phyloP scores from a whole-genome alignment of 768 basidiomycete genomes.

The Macrolepiota fuliginosa region DNA sequence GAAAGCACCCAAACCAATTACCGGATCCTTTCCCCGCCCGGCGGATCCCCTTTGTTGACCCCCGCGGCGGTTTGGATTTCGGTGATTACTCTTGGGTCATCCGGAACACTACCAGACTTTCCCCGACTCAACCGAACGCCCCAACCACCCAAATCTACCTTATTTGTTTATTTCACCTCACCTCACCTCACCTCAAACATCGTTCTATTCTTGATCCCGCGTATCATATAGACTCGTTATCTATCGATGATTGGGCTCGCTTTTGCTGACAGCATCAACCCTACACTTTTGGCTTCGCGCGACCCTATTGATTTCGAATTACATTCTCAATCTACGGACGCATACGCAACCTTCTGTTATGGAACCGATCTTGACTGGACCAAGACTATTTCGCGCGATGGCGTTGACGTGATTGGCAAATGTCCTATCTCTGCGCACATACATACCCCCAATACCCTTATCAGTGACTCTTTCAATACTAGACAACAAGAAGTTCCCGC shows the following conservation, averaged over 20 bases:
- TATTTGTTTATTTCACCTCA: neutral
- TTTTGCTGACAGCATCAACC: neutral
- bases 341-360: slow-evolving; percentile 3
- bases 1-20: slow-evolving; percentile 43
- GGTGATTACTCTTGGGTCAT: slow-evolving; percentile 43
- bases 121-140: neutral
- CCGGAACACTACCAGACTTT: slow-evolving; percentile 19
- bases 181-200: neutral
- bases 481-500: slow-evolving; percentile 15
- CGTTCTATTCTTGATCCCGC: neutral
- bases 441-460: slow-evolving; percentile 18
- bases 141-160: neutral
- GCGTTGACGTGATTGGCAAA: slow-evolving; percentile 24
- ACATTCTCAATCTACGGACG: neutral
- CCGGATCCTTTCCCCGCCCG: slow-evolving; percentile 64
- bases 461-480: slow-evolving; percentile 28
- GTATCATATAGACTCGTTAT: neutral
- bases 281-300: neutral
- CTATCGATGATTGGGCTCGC: slow-evolving; percentile 12
- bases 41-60: slow-evolving; percentile 42
- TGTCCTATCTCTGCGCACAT: slow-evolving; percentile 17
- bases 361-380: slow-evolving; percentile 5
- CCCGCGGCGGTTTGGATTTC: slow-evolving; percentile 74
- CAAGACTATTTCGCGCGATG: neutral
- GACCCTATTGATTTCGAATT: neutral